Evolutionary conservation across 208 protist genomes (phyloP), one percentile per base, ranked within the genome.

Genomic region (Trypanosoma cruzi): DNA sequence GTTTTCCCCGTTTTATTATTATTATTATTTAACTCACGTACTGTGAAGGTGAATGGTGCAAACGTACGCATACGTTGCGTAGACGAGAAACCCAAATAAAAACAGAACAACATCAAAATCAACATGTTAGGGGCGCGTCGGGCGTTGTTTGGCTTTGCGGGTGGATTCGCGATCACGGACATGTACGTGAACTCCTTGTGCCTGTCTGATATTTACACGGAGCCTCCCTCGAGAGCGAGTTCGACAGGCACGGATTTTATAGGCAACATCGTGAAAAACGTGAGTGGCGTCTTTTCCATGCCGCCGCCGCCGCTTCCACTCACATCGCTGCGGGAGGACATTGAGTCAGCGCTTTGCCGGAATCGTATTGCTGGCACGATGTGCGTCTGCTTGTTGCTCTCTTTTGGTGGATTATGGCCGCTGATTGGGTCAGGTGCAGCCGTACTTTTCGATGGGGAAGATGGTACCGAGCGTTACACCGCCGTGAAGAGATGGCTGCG

Each of bases 321-420:
- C 32, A 62, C 42, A 16, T 73, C 79, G 14, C 64, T 92, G 36
- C 50, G 61, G 20, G 72, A 87, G 42, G 86, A 92, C 64, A 64
- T 87, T 22, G 73, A 77, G 46, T n/a, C n/a, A 6, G 22, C 79
- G 11, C 42, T 79, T n/a, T 40, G 59, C 18, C 59, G 46, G 4
- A 73, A 90, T 67, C 64, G 28, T 26, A 60, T 57, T 13, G 5
- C 69, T 18, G 57, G 70, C 13, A 49, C 72, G 1, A 32, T 54
- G 6, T 24, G 76, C 11, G 50, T 84, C 13, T 54, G 56, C 13
- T 18, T 66, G 7, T 24, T 84, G 7, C 44, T 93, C 14, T 69
- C 75, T 1, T 85, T 71, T 56, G 88, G 88, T 20, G 85, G 88
- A 54, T 28, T 76, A 7, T 77, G 71, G 32, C 73, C 84, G 29